These are phyloP conservation scores for Penicillium decumbens DNA, from an alignment of 2,329 filamentous ascomycete species.

Conservation along the genomic window DNA sequence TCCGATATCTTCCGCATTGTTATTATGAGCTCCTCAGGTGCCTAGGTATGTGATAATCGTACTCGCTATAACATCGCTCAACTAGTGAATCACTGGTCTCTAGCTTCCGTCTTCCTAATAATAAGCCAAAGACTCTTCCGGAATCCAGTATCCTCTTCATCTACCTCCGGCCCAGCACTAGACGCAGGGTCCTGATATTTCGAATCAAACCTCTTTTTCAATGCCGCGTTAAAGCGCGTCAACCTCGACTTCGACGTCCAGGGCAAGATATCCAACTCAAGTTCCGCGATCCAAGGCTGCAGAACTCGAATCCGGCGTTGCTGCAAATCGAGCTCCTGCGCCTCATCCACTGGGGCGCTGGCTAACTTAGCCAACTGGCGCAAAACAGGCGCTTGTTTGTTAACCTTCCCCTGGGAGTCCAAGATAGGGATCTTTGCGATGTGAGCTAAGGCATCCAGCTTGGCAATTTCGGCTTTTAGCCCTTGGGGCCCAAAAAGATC, in stretches of 20 bases:
- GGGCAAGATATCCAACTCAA: conserved; percentile 21
- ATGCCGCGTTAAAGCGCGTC: conserved; percentile 20
- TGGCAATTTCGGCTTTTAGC: conserved; percentile 25
- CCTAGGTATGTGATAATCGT: not conserved
- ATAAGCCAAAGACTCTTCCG: conserved; percentile 18
- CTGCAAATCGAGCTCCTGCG: conserved; percentile 12
- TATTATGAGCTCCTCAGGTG: too few species aligned
- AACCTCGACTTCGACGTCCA: conserved; percentile 23
- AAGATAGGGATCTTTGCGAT: conserved; percentile 26
- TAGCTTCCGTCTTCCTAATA: conserved; percentile 7
- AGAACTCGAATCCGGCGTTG: conserved; percentile 16
- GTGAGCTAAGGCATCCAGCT: conserved; percentile 25
- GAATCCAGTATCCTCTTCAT: conserved; percentile 4
- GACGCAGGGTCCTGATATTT: not conserved
- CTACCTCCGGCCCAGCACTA: not conserved
- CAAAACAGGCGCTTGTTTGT: conserved; percentile 16
- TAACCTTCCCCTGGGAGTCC: conserved; percentile 22
- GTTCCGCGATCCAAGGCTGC: conserved; percentile 26
- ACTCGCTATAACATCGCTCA: not conserved
- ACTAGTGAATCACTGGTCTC: not conserved
- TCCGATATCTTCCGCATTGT: too few species aligned
- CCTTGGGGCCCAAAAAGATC: conserved; percentile 26
- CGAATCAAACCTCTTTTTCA: conserved; percentile 22
- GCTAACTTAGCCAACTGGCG: conserved; percentile 10
- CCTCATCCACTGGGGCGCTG: not conserved